Evolutionary conservation across 805 yeast genomes (phyloP), one percentile per base, ranked within the genome.

Genomic region (Barnettozyma siamensis): DNA sequence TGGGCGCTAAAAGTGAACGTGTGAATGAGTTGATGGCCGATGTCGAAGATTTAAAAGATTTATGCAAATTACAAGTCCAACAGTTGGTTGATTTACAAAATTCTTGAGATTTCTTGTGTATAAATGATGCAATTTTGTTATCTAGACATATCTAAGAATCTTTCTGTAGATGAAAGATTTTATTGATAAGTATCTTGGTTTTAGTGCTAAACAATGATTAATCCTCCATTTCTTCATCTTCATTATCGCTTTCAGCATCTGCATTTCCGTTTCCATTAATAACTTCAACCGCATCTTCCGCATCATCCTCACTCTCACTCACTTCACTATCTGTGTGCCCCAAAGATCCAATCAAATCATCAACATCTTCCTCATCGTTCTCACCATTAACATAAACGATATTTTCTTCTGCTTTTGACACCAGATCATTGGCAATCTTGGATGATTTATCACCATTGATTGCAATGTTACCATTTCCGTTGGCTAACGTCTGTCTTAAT

Each of bases 1-100:
- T 91, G 13, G 96, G 96, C 6, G 96, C 89, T 57, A 88, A 88
- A 58, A 73, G 87, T 6, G 99, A 94, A 58, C 72, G 69, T 47
- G 91, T 86, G 5, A 84, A 80, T 42, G 99, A 93, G 60, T 69
- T 93, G 35, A 74, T 72, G 49, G 95, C 94, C 7, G 99, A 93
- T 56, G 91, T 93, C 15, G 73, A 69, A 5, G 99, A 93, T 62
- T 69, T 91, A 62, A 93, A 93, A 62, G 94, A 86, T 35, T 68
- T 93, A 67, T 74, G 88, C 60, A 72, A 78, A 46, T 75, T 75
- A 47, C 99, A 91, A 62, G 89, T 91, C 33, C 94, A 86, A 59
- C 93, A 89, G 49, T 72, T 91, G 76, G 79, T 88, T 33, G 82
- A 75, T 33, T 51, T 83, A 52, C 85, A 81, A 49, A 67, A 58